Conservation (phyloP, 192 early-diverging fungal genomes). For the Linnemannia exigua region DNA sequence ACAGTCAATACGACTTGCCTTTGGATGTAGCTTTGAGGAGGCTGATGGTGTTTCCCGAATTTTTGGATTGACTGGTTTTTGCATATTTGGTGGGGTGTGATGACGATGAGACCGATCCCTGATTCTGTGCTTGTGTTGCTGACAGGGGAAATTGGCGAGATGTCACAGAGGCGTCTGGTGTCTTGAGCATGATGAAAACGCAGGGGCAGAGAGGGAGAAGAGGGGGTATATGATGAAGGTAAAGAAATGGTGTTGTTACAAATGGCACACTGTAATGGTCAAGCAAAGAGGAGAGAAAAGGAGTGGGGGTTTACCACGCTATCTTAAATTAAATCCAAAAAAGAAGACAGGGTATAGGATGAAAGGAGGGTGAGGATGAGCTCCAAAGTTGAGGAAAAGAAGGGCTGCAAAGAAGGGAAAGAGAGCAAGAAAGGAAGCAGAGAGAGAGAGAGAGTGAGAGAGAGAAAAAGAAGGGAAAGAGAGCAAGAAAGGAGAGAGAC, state of each 20-base stretch:
- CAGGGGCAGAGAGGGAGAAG: not conserved
- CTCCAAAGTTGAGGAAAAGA: not conserved
- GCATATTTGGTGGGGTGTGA: not conserved
- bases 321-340: not conserved
- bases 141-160: slow-evolving; percentile 6
- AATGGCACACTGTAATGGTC: not conserved
- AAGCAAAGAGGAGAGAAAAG: not conserved
- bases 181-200: slow-evolving; percentile 16
- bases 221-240: not conserved
- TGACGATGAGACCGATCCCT: not conserved
- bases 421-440: too few species aligned
- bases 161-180: not conserved
- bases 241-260: not conserved
- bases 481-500: not conserved
- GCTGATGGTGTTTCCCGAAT: slow-evolving; percentile 13
- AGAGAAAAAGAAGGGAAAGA: not conserved
- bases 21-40: slow-evolving; percentile 54
- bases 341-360: not conserved
- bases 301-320: not conserved
- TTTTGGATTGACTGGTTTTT: slow-evolving; percentile 4
- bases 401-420: not conserved
- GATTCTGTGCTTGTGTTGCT: not conserved
- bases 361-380: not conserved
- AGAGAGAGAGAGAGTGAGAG: not conserved
- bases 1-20: too few species aligned